These are phyloP conservation scores for Polyplosphaeria fusca DNA, from an alignment of 495 filamentous ascomycete species.

Conservation along the genomic window DNA sequence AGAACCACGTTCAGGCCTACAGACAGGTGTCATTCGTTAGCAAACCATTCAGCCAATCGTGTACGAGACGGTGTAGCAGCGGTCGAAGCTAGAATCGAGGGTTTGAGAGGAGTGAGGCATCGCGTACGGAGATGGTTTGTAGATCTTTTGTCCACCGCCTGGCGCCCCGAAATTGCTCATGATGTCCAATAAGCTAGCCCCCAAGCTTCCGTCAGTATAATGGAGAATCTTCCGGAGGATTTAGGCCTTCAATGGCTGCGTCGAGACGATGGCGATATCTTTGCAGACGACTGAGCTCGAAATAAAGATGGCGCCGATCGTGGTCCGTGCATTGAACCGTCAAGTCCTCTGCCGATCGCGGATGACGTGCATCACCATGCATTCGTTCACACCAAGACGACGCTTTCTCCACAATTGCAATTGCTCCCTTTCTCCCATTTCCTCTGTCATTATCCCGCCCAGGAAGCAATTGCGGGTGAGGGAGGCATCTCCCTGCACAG, in stretches of 20 bases:
- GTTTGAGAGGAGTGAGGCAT: not conserved
- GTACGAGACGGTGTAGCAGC: not conserved
- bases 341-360: too few relatives aligned
- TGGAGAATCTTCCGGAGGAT: not conserved
- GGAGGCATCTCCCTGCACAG: too few relatives aligned
- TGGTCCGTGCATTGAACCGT: not conserved
- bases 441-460: too few relatives aligned
- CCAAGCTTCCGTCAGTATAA: not conserved
- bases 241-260: constrained; percentile 8
- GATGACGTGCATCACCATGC: too few relatives aligned
- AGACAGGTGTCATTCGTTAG: constrained; percentile 1
- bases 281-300: constrained; percentile 16
- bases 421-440: too few relatives aligned
- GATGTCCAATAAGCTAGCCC: not conserved
- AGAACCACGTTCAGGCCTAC: constrained; percentile 89
- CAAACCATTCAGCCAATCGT: constrained; percentile 9
- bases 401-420: too few relatives aligned
- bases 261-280: constrained; percentile 5
- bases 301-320: constrained; percentile 24
- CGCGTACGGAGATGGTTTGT: constrained; percentile 76
- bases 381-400: too few relatives aligned
- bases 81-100: not conserved
- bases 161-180: constrained; percentile 66
- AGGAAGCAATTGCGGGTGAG: too few relatives aligned
- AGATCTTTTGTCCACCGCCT: constrained; percentile 63